Conservation (phyloP, 2,329 filamentous ascomycete species). For the Eutypa lata region DNA sequence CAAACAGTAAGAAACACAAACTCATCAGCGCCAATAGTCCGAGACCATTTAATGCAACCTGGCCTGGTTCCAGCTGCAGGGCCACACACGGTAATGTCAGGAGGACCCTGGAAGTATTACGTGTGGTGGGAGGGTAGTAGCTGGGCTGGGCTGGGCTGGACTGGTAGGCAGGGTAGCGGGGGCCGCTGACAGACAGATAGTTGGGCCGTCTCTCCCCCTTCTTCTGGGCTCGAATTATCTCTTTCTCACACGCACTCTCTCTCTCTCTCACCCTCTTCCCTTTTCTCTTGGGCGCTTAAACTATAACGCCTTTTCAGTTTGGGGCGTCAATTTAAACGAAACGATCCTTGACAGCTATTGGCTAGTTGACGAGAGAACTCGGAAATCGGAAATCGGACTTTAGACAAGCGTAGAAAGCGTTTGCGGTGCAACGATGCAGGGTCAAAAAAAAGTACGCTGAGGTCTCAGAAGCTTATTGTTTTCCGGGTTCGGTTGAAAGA, state of each 20-base stretch:
- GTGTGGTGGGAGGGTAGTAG: neutral
- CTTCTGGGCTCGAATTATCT: too few species aligned
- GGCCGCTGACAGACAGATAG: neutral
- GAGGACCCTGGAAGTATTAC: neutral
- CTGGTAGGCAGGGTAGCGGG: neutral
- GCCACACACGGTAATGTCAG: neutral
- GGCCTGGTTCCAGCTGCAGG: slow-evolving; percentile 8
- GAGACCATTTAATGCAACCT: neutral
- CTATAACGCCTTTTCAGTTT: too few species aligned
- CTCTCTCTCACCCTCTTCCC: too few species aligned
- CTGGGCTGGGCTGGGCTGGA: too few species aligned
- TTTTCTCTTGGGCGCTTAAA: too few species aligned
- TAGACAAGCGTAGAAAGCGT: neutral
- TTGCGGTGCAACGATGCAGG: neutral
- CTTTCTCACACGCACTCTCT: too few species aligned
- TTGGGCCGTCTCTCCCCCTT: neutral
- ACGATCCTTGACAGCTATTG: too few species aligned
- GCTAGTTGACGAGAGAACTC: neutral
- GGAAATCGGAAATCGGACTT: too few species aligned
- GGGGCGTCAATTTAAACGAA: too few species aligned
- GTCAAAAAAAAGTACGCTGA: neutral
- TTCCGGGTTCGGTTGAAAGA: neutral
- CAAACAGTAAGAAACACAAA: slow-evolving; percentile 22
- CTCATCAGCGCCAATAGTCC: slow-evolving; percentile 17
- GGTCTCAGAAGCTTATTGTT: neutral